Conservation (phyloP, 495 filamentous ascomycete genomes). For the Penicillium salamii region DNA sequence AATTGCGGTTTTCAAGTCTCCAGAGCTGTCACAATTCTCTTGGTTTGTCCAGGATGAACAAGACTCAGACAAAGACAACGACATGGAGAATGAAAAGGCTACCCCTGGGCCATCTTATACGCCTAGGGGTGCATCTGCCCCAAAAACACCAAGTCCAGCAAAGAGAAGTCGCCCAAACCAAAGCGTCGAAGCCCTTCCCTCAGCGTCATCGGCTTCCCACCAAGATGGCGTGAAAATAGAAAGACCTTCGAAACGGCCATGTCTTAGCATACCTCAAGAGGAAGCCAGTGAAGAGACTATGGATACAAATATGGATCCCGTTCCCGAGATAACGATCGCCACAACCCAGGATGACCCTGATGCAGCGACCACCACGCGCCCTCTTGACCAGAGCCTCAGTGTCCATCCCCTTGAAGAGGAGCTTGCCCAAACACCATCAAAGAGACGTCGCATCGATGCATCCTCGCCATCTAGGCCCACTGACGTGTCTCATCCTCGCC, state of each 20-base stretch:
- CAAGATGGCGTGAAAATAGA: neutral
- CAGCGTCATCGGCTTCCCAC: neutral
- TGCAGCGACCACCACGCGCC: neutral
- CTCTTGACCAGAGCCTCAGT: neutral
- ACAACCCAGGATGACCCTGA: neutral
- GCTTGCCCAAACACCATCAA: slow-evolving; percentile 2
- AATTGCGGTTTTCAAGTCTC: slow-evolving; percentile 52
- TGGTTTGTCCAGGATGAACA: slow-evolving; percentile 30
- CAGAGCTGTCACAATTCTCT: slow-evolving; percentile 31
- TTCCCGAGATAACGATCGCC: neutral
- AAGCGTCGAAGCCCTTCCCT: neutral
- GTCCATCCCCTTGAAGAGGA: slow-evolving; percentile 1
- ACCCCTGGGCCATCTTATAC: neutral
- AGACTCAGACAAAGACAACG: slow-evolving; percentile 7
- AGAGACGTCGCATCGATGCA: neutral
- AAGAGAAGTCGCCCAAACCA: neutral
- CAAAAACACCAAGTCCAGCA: neutral
- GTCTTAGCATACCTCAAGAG: neutral
- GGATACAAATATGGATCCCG: no score
- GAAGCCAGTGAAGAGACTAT: neutral
- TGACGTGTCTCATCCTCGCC: neutral
- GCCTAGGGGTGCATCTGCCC: neutral
- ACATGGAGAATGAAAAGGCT: neutral
- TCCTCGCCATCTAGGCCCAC: no score
- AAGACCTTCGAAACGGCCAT: slow-evolving; percentile 1